Conservation (phyloP, 2,329 filamentous ascomycete species). For the Biscogniauxia sp. region DNA sequence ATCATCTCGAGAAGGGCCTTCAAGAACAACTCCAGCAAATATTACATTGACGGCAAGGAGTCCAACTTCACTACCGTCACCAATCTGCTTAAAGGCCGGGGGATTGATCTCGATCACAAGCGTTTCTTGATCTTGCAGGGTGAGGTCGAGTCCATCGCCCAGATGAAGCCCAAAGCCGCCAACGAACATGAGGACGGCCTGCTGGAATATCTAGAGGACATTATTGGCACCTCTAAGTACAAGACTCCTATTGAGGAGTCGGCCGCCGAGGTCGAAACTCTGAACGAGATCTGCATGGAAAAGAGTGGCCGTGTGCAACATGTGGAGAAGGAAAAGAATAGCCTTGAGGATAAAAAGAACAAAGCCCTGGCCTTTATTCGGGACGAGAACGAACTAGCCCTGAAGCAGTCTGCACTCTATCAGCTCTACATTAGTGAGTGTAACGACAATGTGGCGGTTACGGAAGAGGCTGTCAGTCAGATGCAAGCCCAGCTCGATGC, state of each 20-base stretch:
- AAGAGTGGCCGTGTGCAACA: conserved; percentile 95
- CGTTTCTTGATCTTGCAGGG: conserved; percentile 96
- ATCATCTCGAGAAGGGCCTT: conserved; percentile 91
- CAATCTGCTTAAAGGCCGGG: conserved; percentile 78
- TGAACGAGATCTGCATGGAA: conserved; percentile 93
- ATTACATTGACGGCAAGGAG: conserved; percentile 88
- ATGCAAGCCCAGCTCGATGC: conserved; percentile 83
- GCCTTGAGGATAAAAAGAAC: conserved; percentile 94
- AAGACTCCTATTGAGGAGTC: conserved; percentile 96
- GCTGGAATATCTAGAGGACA: conserved; percentile 95
- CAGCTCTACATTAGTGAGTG: conserved; percentile 89
- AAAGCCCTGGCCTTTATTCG: conserved; percentile 84
- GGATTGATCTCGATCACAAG: conserved; percentile 96
- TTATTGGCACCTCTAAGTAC: conserved; percentile 98
- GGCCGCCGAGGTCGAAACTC: conserved; percentile 80
- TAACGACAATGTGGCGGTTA: conserved; percentile 82
- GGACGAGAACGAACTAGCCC: conserved; percentile 87
- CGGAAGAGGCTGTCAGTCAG: conserved; percentile 85
- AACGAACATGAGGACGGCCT: conserved; percentile 96
- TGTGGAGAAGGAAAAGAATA: conserved; percentile 94
- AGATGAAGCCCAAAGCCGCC: conserved; percentile 96
- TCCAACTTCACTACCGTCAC: conserved; percentile 94
- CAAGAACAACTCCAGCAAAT: conserved; percentile 97
- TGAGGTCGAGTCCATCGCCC: conserved; percentile 96
- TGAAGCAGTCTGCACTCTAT: conserved; percentile 89